Base-by-base conservation (phyloP, 2,329 filamentous ascomycete species). In the Phaeosphaeria sp. region DNA sequence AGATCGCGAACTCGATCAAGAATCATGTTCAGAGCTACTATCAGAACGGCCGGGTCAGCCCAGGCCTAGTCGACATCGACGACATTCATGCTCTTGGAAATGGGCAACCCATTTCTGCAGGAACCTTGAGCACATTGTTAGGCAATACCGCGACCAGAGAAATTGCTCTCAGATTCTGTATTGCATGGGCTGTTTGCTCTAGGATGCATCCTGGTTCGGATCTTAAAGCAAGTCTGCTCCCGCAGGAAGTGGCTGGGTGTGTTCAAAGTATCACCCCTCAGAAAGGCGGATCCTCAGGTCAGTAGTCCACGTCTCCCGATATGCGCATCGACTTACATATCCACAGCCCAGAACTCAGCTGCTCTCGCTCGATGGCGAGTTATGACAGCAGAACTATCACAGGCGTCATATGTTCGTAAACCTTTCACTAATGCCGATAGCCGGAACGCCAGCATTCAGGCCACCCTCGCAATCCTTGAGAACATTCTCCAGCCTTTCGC, bases 21-120 rank as follows among this genome's bases (percentile, higher is more conserved):
- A 76, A 74, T 22, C 75, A 78, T 33, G 73, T 76, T 27, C 71
- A 74, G 50, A 77, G 69, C 47, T 78, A 72, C 56, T 78, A 77
- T 42, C 69, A 74, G 44, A 61, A 36, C 2, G 54, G 58, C 6
- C 58, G 51, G n/a, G 61, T 70, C 1, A 69, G 55, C 24, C 51
- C 64, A 4, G 67, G 61, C 6, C 21, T 67, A 13, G 51, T 74
- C 5, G 72, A 72, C 30, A 27, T 64, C 6, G 67, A 68, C 9
- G 62, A 69, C 36, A 54, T 74, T 22, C 64, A 67, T 18, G 60
- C 59, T 17, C 50, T 74, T 5, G 68, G 72, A 11, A 47, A 52
- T 0, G 43, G 60, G n/a, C 27, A 72, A 7, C 71, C 68, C 0
- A 49, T 74, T 1, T 71, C 72, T 2, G 53, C 57, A 0, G 65